phyloP scores from a whole-genome alignment of 169 alveolate species.

The Plasmodium relictum region DNA sequence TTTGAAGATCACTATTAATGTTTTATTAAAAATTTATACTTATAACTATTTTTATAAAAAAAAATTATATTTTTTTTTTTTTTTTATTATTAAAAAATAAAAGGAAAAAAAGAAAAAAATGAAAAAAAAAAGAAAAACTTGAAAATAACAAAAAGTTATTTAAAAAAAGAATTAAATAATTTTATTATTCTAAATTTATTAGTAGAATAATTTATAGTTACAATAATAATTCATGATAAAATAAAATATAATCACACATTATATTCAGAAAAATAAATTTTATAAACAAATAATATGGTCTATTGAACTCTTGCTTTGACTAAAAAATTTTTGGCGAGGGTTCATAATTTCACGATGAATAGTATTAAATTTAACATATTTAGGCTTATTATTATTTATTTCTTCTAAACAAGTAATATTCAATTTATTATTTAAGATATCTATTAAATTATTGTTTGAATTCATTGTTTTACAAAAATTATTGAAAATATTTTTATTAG shows the following conservation, averaged over 20 bases:
- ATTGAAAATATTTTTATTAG: conserved; percentile 6
- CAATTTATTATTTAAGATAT: conserved; percentile 32
- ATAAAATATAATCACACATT: neutral
- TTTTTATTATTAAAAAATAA: no score
- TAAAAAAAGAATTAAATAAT: no score
- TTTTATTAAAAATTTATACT: no score
- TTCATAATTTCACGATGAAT: conserved; percentile 70
- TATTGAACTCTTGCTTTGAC: conserved; percentile 46
- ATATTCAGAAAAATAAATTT: neutral
- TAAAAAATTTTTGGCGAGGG: conserved; percentile 50
- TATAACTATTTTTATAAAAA: no score
- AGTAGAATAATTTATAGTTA: no score
- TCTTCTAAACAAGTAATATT: conserved; percentile 31
- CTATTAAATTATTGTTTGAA: conserved; percentile 36
- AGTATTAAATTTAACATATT: conserved; percentile 66
- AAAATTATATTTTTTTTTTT: no score
- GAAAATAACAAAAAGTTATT: no score
- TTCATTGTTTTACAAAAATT: neutral
- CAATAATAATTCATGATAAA: no score
- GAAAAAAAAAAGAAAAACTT: no score
- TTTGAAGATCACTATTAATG: no score
- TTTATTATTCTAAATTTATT: no score
- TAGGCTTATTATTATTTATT: conserved; percentile 35
- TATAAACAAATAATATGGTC: conserved; percentile 72
- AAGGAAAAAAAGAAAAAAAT: no score